Base-by-base conservation (phyloP, 441 rosid genomes). In the Jatropha multifida region DNA sequence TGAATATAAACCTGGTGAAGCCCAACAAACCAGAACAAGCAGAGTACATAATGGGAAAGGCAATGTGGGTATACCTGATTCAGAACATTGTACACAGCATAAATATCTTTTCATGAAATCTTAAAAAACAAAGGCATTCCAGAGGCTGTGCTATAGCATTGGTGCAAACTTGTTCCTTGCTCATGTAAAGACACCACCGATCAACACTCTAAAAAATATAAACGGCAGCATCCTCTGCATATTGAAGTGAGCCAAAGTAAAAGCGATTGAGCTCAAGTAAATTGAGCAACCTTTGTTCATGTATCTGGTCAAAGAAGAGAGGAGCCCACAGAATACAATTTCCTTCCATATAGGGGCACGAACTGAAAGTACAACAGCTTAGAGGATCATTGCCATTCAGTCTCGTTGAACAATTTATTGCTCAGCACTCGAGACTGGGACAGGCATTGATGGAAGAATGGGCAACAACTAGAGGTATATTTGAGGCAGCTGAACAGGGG, bases 201-300 rank as follows among this genome's bases (percentile, higher is more conserved):
- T 90, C 70, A 91, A 94, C 68, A 85, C 81, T 65, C 97, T 97
- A 38, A 90, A 92, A 81, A 94, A 91, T 52, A 90, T 77, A 78
- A 94, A 90, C 1, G 97, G 97, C 61, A 90, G 87, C 91, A 91
- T 88, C 85, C 93, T 91, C 87, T 89, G 96, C 73, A 93, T 86
- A 83, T 90, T 93, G 81, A 88, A 94, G 85, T 94, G 96, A 46
- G 93, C 94, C 74, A 93, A 81, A 37, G 94, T 91, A 86, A 94
- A 94, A 62, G 91, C 97, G 63, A 91, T 83, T 11, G 96, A 82
- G 71, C 94, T 93, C 79, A 90, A 82, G 77, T 93, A 81, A 72
- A 93, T 91, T n/a, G 94, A 89, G 74, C 93, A 87, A 94, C 93
- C 89, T 55, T 86, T 91, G 6, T 93, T 95, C 97, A 92, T 92